Evolutionary conservation across 2,329 filamentous ascomycete genomes (phyloP).

Genomic region (Stenocarpella maydis): DNA sequence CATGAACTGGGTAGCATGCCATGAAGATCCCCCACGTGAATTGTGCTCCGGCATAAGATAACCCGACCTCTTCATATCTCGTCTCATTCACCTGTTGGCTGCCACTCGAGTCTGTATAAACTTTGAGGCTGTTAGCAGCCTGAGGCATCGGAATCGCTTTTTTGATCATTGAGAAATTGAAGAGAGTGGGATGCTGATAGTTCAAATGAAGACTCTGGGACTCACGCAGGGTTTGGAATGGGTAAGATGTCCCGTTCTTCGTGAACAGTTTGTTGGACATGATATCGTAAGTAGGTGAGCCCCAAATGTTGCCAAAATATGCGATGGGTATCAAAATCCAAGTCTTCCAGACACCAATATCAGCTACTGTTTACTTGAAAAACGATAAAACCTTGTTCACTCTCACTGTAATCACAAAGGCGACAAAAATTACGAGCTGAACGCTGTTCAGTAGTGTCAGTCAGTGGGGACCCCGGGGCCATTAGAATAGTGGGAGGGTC

Average conservation of each 20-base stretch:
- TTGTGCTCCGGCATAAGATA: slow-evolving; percentile 36
- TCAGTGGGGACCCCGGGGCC: no score
- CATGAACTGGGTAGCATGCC: neutral
- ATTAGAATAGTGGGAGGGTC: neutral
- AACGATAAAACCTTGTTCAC: no score
- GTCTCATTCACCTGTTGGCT: slow-evolving; percentile 37
- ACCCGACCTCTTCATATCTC: slow-evolving; percentile 36
- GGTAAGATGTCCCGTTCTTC: slow-evolving; percentile 37
- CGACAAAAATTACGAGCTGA: slow-evolving; percentile 37
- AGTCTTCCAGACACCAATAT: slow-evolving; percentile 22
- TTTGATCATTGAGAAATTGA: neutral
- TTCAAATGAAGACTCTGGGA: neutral
- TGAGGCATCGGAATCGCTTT: neutral
- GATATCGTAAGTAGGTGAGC: slow-evolving; percentile 37
- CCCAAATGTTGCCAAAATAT: slow-evolving; percentile 38
- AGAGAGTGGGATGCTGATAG: neutral
- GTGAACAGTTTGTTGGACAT: slow-evolving; percentile 37
- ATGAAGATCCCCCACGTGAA: slow-evolving; percentile 38
- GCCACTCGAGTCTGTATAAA: slow-evolving; percentile 24
- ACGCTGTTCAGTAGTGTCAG: slow-evolving; percentile 7
- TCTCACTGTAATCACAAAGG: slow-evolving; percentile 35
- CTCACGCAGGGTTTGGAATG: slow-evolving; percentile 28
- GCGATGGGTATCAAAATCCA: slow-evolving; percentile 39
- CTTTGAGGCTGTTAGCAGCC: slow-evolving; percentile 2
- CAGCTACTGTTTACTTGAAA: no score